These are phyloP conservation scores for Cryptococcus jaspeensis DNA, from an alignment of 1,284 basidiomycete genomes.

Conservation along the genomic window DNA sequence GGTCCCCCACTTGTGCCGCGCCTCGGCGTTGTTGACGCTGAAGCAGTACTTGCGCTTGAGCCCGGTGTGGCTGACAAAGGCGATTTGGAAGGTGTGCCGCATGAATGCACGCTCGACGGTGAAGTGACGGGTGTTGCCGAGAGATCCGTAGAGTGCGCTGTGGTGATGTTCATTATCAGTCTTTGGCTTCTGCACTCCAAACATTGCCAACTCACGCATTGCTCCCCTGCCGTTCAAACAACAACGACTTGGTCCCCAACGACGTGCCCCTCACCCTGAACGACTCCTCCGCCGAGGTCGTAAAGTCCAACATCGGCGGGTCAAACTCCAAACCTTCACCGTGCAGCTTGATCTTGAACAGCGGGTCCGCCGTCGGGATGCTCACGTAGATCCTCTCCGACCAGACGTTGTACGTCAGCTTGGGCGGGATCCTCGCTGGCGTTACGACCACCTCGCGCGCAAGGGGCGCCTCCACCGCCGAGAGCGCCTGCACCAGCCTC, in stretches of 20 bases:
- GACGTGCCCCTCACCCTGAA: constrained; percentile 81
- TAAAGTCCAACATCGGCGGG: constrained; percentile 74
- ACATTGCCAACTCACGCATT: constrained; percentile 59
- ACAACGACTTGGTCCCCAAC: constrained; percentile 75
- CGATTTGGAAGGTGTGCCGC: constrained; percentile 87
- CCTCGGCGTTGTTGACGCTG: constrained; percentile 73
- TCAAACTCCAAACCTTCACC: constrained; percentile 85
- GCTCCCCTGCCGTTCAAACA: constrained; percentile 73
- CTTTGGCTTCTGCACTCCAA: not conserved
- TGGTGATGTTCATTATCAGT: no score
- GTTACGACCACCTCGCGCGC: constrained; percentile 61
- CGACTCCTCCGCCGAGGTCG: constrained; percentile 69
- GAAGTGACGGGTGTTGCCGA: constrained; percentile 72
- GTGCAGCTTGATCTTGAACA: constrained; percentile 73
- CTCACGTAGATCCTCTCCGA: constrained; percentile 80
- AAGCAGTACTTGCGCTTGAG: constrained; percentile 85
- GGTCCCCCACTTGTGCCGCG: constrained; percentile 70
- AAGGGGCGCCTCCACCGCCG: constrained; percentile 43
- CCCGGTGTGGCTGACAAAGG: constrained; percentile 70
- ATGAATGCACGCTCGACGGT: constrained; percentile 87
- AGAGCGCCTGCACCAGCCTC: constrained; percentile 69
- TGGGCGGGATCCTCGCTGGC: constrained; percentile 65
- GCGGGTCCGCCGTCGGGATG: constrained; percentile 74
- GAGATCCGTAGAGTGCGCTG: constrained; percentile 66
- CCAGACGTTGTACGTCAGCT: constrained; percentile 77